Base-by-base conservation (phyloP, 371 early-diverging fungal genomes). In the Mortierella polycephala region DNA sequence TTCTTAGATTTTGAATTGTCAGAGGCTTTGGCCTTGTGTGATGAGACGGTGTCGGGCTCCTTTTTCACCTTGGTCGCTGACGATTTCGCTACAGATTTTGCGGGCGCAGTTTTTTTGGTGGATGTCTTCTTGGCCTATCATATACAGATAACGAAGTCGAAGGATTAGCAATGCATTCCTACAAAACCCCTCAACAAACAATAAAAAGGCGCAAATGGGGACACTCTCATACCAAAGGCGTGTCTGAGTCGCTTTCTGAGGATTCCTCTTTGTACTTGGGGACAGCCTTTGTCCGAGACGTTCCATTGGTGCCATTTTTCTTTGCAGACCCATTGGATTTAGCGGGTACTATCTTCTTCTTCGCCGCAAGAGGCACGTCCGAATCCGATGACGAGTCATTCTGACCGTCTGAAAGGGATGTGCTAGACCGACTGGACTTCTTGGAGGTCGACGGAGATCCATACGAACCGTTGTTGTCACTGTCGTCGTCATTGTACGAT, bases 191-290 rank as follows among this genome's bases (percentile, higher is more conserved):
- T 30, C 20, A 10, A 40, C 7, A 9, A 45, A 11, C 41, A n/a
- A n/a, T 51, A n/a, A 3, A 50, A 39, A 9, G 37, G 30, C 14
- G 11, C 20, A 20, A 44, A 30, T 52, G 16, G 53, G 41, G 16
- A 18, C 39, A 11, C 18, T 6, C 1, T 18, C 51, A 18, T 63
- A 77, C 79, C 57, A 77, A 42, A 41, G 79, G 79, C 5, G 46
- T 65, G 10, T 77, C 79, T 10, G 72, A 71, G 23, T 77, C 75
- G 23, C 60, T 60, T 7, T 61, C 65, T 13, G 74, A 73, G 9
- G 77, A 77, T 23, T 77, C 77, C 41, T 77, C 79, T 59, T 77
- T 77, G 61, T 68, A 68, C 23, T 64, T 68, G 56, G 77, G 62
- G 4, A 60, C 55, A 12, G 49, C 39, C 60, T 75, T 75, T 30